phyloP scores from a whole-genome alignment of 148 eudicot species.

The Nepenthes mirabilis region DNA sequence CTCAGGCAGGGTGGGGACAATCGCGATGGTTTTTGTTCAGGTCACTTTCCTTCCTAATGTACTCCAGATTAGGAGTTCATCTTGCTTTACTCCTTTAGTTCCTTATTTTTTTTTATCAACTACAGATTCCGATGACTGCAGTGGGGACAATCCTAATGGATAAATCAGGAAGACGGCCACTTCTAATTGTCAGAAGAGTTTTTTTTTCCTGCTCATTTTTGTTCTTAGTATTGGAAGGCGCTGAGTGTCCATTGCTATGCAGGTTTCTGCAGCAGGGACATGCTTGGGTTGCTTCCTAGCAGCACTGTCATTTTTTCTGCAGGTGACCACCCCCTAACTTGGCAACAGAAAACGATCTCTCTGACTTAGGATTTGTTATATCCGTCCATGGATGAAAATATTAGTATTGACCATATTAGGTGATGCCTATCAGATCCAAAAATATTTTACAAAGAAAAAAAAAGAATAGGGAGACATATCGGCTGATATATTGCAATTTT shows the following conservation, averaged over 20 bases:
- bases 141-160: conserved; percentile 46
- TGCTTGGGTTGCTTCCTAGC: conserved; percentile 56
- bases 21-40: conserved; percentile 49
- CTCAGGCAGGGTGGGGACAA: conserved; percentile 43
- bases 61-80: background rate
- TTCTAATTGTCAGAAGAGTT: conserved; percentile 34
- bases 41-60: conserved; percentile 12
- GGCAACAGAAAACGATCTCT: too few relatives aligned
- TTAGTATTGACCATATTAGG: too few relatives aligned
- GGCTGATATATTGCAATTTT: too few relatives aligned
- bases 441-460: too few relatives aligned
- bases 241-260: background rate
- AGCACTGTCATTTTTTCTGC: conserved; percentile 59
- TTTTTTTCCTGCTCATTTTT: background rate
- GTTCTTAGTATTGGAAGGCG: background rate
- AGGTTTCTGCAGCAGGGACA: conserved; percentile 90
- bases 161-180: conserved; percentile 50
- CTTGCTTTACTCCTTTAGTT: background rate
- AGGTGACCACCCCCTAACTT: conserved; percentile 24
- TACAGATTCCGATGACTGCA: conserved; percentile 46
- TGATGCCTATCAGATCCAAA: too few relatives aligned
- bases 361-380: too few relatives aligned
- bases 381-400: too few relatives aligned
- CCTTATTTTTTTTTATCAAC: background rate
- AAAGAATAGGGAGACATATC: too few relatives aligned